Conservation (phyloP, 805 yeast species). For the Wickerhamomyces alni region DNA sequence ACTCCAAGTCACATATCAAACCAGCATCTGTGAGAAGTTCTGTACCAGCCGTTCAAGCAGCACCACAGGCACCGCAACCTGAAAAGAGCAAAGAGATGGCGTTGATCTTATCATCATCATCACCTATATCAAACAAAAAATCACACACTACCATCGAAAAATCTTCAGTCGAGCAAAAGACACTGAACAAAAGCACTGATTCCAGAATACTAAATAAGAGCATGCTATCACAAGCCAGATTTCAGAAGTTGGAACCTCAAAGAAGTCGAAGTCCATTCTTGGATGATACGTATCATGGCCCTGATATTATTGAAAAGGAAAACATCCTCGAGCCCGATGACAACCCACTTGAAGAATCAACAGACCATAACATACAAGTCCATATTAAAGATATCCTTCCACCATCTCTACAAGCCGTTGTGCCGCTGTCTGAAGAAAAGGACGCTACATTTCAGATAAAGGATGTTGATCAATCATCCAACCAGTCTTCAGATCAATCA, state of each 20-base stretch:
- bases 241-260: conserved; percentile 14
- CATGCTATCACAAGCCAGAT: conserved; percentile 13
- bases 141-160: not conserved
- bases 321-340: conserved; percentile 12
- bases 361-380: conserved; percentile 20
- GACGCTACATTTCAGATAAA: too few relatives aligned
- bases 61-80: too few relatives aligned
- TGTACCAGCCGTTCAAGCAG: too few relatives aligned
- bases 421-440: too few relatives aligned
- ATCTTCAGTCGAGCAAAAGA: too few relatives aligned
- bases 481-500: not conserved
- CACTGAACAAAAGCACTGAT: not conserved
- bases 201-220: conserved; percentile 4
- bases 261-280: conserved; percentile 23
- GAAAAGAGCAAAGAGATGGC: too few relatives aligned
- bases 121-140: conserved; percentile 10
- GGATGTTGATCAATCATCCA: too few relatives aligned
- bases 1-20: too few relatives aligned
- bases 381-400: not conserved
- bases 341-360: conserved; percentile 24
- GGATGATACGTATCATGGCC: conserved; percentile 15
- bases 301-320: conserved; percentile 10
- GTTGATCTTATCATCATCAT: conserved; percentile 2
- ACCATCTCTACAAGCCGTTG: not conserved
- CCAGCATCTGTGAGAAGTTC: too few relatives aligned